Base-by-base conservation (phyloP, 2,329 filamentous ascomycete genomes). In the Balansia obtecta region DNA sequence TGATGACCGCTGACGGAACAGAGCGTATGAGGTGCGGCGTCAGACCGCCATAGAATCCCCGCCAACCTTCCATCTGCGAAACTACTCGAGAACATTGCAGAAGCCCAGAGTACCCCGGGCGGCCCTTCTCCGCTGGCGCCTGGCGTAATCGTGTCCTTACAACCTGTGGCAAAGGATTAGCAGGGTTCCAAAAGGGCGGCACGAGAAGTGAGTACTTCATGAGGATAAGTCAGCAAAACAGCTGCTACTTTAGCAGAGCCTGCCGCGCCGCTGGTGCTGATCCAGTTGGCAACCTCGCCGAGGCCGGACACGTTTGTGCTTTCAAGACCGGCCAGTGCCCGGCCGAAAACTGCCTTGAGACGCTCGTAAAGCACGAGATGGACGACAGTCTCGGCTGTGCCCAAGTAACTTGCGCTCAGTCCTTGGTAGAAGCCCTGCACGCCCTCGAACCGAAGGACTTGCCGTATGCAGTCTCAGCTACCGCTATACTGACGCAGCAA, bases 241-340 rank as follows among this genome's bases (percentile, higher is more conserved):
- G 88, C 88, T 49, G 91, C 68, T 49, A 91, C 75, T 65, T 95
- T 95, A 6, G 88, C 86, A 39, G 78, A 76, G 34, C 87, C 87
- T n/a, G 88, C 86, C 40, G 85, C 85, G 46, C 77, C 76, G 22
- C 86, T 69, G 59, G 85, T 87, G 43, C 86, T 86, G 15, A 79
- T 82, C 79, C 81, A 88, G 53, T 80, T 74, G 34, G 88, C 75
- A 1, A 79, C 78, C 52, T 79, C 72, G 60, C 93, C 87, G 79
- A 82, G 85, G 52, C 72, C 20, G 64, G 9, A 69, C 83, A 60
- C 20, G 20, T 22, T 22, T 22, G 20, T 22, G 20, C 20, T 22
- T 22, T 75, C 79, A 33, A 73, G 67, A 42, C 79, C 64, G 83
- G 82, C 55, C 85, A 54, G 27, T n/a, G 22, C 20, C 15, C 45